Base-by-base conservation (phyloP, 441 rosid species). In the Arabidopsis hybrid region DNA sequence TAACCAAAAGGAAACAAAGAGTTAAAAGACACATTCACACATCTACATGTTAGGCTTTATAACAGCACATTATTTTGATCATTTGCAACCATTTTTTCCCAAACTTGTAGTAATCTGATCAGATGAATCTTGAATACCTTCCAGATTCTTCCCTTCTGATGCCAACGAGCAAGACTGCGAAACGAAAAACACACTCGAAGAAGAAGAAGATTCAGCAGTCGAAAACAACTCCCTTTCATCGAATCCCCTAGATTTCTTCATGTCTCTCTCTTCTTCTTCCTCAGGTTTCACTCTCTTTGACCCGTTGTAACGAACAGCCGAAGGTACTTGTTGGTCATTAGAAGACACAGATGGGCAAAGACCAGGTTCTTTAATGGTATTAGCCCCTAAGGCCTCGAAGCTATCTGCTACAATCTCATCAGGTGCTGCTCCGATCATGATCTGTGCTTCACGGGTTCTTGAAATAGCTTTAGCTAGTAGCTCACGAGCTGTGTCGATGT, bases 281-380 rank as follows among this genome's bases (percentile, higher is more conserved):
- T 14, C 80, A 83, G 82, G 87, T 88, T 91, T 82, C 80, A 72
- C 67, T 71, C 55, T 77, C 78, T 65, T 73, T 67, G 80, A 77
- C 17, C 77, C 73, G 56, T 78, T 75, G 69, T 61, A 67, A 75
- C 76, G 77, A 34, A 79, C 85, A 52, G 71, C 67, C 0, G 87
- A 66, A 8, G 97, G 96, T 31, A 90, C 97, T 83, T 67, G 87
- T 84, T 91, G 99, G 83, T 92, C 99, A 46, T 90, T 89, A 21
- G 86, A 83, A 12, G 97, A 89, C 59, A 14, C 21, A 17, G 86
- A 84, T 14, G 82, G 84, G 51, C 88, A 76, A 52, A 83, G 69
- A 50, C 79, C 78, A 17, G 64, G 78, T 59, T 82, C 87, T 76
- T 83, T 86, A 12, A 80, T 9, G 17, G 76, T 40, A 75, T 82